Base-by-base conservation (phyloP, 306 rosid genomes). In the Cicer yamashitae region DNA sequence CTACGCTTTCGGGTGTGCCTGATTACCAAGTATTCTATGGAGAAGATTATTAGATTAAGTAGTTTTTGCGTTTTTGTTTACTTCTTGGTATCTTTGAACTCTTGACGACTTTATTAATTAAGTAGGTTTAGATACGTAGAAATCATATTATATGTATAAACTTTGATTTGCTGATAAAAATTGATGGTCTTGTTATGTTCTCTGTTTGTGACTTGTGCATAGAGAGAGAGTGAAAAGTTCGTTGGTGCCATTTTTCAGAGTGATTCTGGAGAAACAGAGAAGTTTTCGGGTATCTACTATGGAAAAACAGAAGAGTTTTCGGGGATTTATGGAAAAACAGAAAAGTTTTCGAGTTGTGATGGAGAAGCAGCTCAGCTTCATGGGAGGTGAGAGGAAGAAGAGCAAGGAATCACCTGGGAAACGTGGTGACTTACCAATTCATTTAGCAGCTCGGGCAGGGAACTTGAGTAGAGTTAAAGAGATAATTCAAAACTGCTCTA, bases 291-390 rank as follows among this genome's bases (percentile, higher is more conserved):
- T 67, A 71, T 41, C 77, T 50, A 79, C 78, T 40, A 74, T 90
- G 79, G 98, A 93, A 84, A 89, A 88, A 56, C 97, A 89, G 85
- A 93, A 84, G 86, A 91, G 97, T 80, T 88, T 89, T 74, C 88
- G 92, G 1, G 97, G 98, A 22, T 81, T 89, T 43, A 84, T 94
- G 96, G 97, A 94, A 79, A 90, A 88, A 76, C 87, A 88, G 79
- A 79, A 75, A 40, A 85, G 87, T 65, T 78, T 75, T 74, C 84
- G 84, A 15, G 78, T 79, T 34, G 84, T 54, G 45, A 82, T 86
- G 90, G 91, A 88, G 77, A 88, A 67, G 75, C 85, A 83, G 78
- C 82, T 58, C 30, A 78, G 85, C 80, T 75, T 61, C 65, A 73
- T 43, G 44, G 82, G 84, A 54, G 48, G 87, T 18, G 85, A 81